These are phyloP conservation scores for Pulveroboletus sp. DNA, from an alignment of 768 basidiomycete genomes.

Conservation along the genomic window DNA sequence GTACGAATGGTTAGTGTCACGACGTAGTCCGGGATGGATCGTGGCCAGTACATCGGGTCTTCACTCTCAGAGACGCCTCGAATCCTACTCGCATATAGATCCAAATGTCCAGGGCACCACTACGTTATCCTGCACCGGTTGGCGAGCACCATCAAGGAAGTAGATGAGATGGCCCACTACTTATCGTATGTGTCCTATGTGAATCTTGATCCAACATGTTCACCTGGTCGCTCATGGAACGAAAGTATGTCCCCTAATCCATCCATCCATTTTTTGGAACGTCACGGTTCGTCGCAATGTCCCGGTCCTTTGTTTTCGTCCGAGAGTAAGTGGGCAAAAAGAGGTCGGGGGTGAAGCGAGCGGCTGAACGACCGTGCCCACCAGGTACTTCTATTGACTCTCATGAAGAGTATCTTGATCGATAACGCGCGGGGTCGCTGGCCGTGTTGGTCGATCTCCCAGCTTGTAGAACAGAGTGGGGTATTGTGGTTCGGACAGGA, in stretches of 20 bases:
- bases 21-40: neutral
- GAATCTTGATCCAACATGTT: neutral
- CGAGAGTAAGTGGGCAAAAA: too few species aligned
- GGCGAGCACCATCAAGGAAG: neutral
- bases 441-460: too few species aligned
- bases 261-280: neutral
- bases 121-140: neutral
- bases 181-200: neutral
- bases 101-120: too few species aligned
- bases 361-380: neutral
- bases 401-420: neutral
- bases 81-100: too few species aligned
- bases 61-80: neutral
- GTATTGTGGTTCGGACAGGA: neutral
- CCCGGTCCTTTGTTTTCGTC: neutral
- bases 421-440: neutral
- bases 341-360: neutral
- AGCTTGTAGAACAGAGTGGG: neutral
- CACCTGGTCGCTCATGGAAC: neutral
- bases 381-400: neutral
- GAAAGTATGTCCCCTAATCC: neutral
- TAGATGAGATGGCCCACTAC: neutral
- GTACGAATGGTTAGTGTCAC: neutral
- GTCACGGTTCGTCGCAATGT: neutral
- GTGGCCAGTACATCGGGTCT: neutral